Evolutionary conservation across 169 alveolate genomes (phyloP), one percentile per base, ranked within the genome.

Genomic region (Eimeria necatrix): DNA sequence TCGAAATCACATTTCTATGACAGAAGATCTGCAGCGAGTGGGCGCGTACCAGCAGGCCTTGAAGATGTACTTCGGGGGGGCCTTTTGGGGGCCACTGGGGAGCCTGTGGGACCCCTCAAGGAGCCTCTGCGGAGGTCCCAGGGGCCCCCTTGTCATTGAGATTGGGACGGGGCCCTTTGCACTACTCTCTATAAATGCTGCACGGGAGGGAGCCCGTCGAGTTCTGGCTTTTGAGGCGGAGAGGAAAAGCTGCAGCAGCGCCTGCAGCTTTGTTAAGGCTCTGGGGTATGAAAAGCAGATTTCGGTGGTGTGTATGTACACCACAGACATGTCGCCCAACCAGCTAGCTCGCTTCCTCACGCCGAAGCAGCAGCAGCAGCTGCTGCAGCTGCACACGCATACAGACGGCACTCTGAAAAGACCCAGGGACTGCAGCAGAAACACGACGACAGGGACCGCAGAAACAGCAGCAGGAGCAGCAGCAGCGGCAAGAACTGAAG

Each of bases 111-210:
- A 18, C 71, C n/a, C 14, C 32, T 7, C 32, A 24, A 26, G 64
- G 24, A 0, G 88, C 18, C 41, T 32, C 41, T 32, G 26, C 26
- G 53, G 20, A 9, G 56, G 26, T 24, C 3, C 24, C 59, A 49
- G 7, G 8, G 94, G 78, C 22, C 80, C 76, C 26, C 87, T 56
- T 20, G 94, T 93, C 12, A 60, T 93, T 4, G 96, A 93, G 41
- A 84, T 93, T 10, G 96, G 96, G 20, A 93, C 96, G 46, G 96
- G 96, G 6, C 96, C 96, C 51, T 93, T 64, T 18, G 96, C 91
- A 4, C 73, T 93, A 32, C 76, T 83, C 16, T 93, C 96, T 8
- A n/a, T 93, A 14, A 93, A 93, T 53, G 96, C 96, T 6, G 94
- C 96, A 6, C 8, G 96, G 8, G 96, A 93, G 6, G 96, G 96